Evolutionary conservation across 2,329 filamentous ascomycete species (phyloP), one percentile per base, ranked within the genome.

Genomic region (Alternaria longipes): DNA sequence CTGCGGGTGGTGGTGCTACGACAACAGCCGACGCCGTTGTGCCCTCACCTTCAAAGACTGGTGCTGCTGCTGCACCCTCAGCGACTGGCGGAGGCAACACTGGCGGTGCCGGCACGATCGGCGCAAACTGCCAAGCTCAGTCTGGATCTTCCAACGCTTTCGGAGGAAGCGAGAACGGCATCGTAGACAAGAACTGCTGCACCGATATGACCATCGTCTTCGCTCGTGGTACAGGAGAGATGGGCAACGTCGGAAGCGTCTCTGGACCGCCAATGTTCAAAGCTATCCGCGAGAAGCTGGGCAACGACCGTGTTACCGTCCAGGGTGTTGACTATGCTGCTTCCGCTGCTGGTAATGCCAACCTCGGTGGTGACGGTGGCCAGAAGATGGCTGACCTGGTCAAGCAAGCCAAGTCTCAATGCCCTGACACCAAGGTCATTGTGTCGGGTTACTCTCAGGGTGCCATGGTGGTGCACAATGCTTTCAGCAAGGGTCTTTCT

Each of bases 171-270:
- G 77, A 79, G 46, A 81, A 81, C 62, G 80, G 79, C 9, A 74
- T 83, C 34, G 74, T 70, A 8, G 66, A 78, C 41, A 77, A 79
- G 60, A 71, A 61, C 20, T 78, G 73, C 68, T 83, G 81, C 71
- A 75, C 81, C 49, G 74, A 76, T 3, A 62, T 82, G 64, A 82
- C 81, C 3, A 74, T 82, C 53, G 79, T 82, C 54, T 82, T 81
- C 55, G 81, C 81, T 16, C 80, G 81, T 30, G 81, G 81, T 18
- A 82, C 79, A 2, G 70, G 67, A 11, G 81, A 83, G 62, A 28
- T 66, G 4, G 81, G 81, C 3, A 83, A 82, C 59, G 80, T 83
- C 67, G 81, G 81, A 8, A 69, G 68, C 0, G 70, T 81, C 8
- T 70, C 80, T 30, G 81, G 81, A 1, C 81, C 81, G 2, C 74